These are phyloP conservation scores for Auricularia cornea DNA, from an alignment of 768 basidiomycete genomes.

Conservation along the genomic window DNA sequence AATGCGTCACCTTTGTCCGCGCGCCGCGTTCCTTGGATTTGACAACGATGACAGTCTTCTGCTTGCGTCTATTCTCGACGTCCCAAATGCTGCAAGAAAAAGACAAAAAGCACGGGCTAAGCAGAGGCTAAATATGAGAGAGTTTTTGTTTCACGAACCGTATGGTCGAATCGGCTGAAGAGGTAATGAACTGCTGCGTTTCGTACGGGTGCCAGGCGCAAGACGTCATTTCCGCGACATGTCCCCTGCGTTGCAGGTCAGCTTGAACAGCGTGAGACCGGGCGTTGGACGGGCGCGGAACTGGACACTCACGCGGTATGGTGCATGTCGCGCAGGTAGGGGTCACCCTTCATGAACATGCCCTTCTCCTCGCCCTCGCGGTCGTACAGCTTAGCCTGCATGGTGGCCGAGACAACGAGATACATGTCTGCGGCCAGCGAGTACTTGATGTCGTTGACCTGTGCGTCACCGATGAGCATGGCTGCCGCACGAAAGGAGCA, in stretches of 20 bases:
- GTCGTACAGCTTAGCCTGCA: constrained; percentile 82
- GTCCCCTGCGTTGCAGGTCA: constrained; percentile 53
- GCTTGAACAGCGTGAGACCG: not conserved
- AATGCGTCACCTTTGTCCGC: constrained; percentile 82
- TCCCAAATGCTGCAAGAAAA: constrained; percentile 78
- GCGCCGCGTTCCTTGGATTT: constrained; percentile 94
- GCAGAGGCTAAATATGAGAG: not conserved
- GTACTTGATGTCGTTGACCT: constrained; percentile 90
- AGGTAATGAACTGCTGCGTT: constrained; percentile 75
- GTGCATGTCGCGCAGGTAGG: constrained; percentile 97
- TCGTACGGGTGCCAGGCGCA: constrained; percentile 93
- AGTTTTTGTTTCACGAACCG: constrained; percentile 39
- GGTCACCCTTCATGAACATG: constrained; percentile 88
- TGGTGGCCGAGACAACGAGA: constrained; percentile 80
- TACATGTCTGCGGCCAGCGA: constrained; percentile 82
- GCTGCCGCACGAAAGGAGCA: constrained; percentile 3
- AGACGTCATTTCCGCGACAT: constrained; percentile 85
- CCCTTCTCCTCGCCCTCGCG: constrained; percentile 91
- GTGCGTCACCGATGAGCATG: constrained; percentile 5
- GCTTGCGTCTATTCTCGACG: constrained; percentile 82
- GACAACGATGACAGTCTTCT: constrained; percentile 92
- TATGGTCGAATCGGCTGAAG: constrained; percentile 93
- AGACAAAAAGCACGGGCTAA: no score
- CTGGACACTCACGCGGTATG: constrained; percentile 74
- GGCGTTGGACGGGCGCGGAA: constrained; percentile 6